Base-by-base conservation (phyloP, 2,329 filamentous ascomycete genomes). In the Amauroascus niger region DNA sequence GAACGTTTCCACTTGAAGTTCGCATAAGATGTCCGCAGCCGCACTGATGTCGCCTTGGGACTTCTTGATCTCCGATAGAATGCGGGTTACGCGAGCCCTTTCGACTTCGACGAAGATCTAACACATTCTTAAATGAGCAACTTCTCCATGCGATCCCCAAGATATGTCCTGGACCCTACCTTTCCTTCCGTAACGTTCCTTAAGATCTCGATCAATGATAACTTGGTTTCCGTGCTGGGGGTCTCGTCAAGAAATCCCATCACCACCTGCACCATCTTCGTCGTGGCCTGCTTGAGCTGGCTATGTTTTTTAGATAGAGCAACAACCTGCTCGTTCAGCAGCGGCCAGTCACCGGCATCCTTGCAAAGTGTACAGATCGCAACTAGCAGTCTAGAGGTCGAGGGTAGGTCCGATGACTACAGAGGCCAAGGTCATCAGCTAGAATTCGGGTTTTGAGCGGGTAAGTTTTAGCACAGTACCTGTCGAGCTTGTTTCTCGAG, bases 221-320 rank as follows among this genome's bases (percentile, higher is more conserved):
- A 77, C 76, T 97, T 98, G 33, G 83, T 89, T 62, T 96, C 89
- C 57, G 88, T 67, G 65, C 82, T 86, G 32, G 93, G 89, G 20
- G 89, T 89, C 45, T 86, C 82, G 66, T 95, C 86, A 65, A 98
- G 74, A 71, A 97, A 96, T 56, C 77, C 79, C 84, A 98, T 95
- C 58, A 95, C 89, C 46, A 84, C 86, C 77, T 98, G 93, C 57
- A 98, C 90, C 93, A 98, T 98, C 77, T 91, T 93, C 64, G 93
- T 97, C 65, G 90, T 93, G 66, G 93, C 93, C 74, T 97, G 93
- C 74, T 98, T 98, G 68, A 98, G 89, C 77, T 98, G 93, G 64
- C 90, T 88, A 86, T 98, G 93, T 78, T 98, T 98, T 83, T 98
- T 98, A 61, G 93, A 97, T 55, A 98, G 79, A 60, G 96, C 79